Evolutionary conservation across 106 monocot genomes (phyloP).

Genomic region (Dendrobium nobile): DNA sequence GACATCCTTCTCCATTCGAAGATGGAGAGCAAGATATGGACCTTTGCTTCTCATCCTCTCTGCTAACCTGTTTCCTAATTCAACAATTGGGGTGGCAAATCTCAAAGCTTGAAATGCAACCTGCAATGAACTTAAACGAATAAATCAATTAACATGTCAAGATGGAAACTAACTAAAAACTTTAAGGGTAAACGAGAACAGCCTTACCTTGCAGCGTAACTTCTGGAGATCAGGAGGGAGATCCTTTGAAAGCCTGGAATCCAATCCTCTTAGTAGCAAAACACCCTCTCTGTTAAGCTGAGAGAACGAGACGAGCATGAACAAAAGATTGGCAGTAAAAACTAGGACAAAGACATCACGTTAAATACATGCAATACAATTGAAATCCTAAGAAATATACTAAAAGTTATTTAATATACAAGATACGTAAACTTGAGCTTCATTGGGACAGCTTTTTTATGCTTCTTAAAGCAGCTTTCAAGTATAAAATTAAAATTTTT

Average conservation of each 20-base stretch:
- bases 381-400: too few species aligned
- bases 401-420: background rate
- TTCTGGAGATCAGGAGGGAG: slow-evolving; percentile 77
- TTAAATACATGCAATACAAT: too few species aligned
- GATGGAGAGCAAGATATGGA: slow-evolving; percentile 74
- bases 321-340: background rate
- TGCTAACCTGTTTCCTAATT: slow-evolving; percentile 58
- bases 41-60: slow-evolving; percentile 72
- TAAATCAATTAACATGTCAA: background rate
- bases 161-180: background rate
- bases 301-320: background rate
- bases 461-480: too few species aligned
- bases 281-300: slow-evolving; percentile 78
- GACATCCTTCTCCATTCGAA: slow-evolving; percentile 88
- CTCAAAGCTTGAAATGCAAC: slow-evolving; percentile 77
- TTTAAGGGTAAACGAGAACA: background rate
- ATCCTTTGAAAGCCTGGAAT: slow-evolving; percentile 82
- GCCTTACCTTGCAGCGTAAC: slow-evolving; percentile 78
- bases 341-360: too few species aligned
- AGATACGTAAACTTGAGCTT: too few species aligned
- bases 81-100: slow-evolving; percentile 50
- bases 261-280: slow-evolving; percentile 72
- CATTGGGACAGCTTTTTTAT: too few species aligned
- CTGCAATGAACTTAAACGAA: slow-evolving; percentile 16
- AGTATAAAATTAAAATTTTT: too few species aligned